A percentile compares a stretch with the other conserved stretches of the same genome.
These are phyloP conservation scores for Pisolithus marmoratus DNA, from an alignment of 768 basidiomycete species.

Conservation along the genomic window DNA sequence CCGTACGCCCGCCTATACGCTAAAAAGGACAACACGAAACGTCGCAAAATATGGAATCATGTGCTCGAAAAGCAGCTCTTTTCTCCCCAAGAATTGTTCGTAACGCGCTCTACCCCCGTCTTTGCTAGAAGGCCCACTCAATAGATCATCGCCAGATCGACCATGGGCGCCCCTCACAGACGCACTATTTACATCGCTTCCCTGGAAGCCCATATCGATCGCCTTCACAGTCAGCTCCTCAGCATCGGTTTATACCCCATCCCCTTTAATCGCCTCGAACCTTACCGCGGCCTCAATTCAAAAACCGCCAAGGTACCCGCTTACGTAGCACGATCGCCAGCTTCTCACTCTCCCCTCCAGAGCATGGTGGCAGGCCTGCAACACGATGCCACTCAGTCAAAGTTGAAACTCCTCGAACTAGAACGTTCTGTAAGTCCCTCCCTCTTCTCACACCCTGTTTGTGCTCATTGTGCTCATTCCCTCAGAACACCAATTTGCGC, in stretches of 20 bases:
- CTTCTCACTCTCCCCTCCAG: slow-evolving; percentile 28
- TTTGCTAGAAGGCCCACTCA: neutral
- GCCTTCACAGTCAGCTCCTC: slow-evolving; percentile 54
- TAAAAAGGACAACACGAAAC: slow-evolving; percentile 57
- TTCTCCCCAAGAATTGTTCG: slow-evolving; percentile 59
- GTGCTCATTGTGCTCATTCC: neutral
- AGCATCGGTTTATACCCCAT: slow-evolving; percentile 53
- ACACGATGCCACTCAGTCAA: slow-evolving; percentile 53
- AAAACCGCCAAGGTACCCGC: slow-evolving; percentile 63
- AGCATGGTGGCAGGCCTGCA: slow-evolving; percentile 72
- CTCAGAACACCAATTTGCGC: slow-evolving; percentile 26
- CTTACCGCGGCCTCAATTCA: slow-evolving; percentile 65
- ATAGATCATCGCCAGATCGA: slow-evolving; percentile 37
- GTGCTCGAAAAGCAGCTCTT: slow-evolving; percentile 70
- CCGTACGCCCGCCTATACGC: slow-evolving; percentile 68
- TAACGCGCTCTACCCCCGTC: slow-evolving; percentile 7
- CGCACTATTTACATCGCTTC: slow-evolving; percentile 69
- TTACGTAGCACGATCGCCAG: neutral
- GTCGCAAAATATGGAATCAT: slow-evolving; percentile 74
- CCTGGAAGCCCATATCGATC: slow-evolving; percentile 68
- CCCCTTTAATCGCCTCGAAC: slow-evolving; percentile 48
- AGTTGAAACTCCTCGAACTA: slow-evolving; percentile 61
- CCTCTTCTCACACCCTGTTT: neutral
- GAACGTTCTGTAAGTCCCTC: slow-evolving; percentile 53
- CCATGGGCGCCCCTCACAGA: slow-evolving; percentile 60